Base-by-base conservation (phyloP, 495 filamentous ascomycete species). In the Talaromyces adpressus region DNA sequence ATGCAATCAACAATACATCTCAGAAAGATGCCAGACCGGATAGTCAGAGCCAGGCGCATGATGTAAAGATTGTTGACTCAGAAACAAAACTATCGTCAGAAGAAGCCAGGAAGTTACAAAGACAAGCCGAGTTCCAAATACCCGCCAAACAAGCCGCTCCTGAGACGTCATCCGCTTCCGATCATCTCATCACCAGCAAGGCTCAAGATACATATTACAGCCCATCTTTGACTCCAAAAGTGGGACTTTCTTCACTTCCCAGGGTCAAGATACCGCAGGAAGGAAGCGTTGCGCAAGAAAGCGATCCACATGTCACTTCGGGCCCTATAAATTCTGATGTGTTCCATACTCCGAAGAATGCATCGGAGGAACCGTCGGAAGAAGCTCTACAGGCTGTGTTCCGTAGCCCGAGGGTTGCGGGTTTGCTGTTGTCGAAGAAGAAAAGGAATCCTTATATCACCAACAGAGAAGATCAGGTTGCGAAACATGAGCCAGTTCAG, bases 371-470 rank as follows among this genome's bases (percentile, higher is more conserved):
- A 59, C 58, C 81, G 36, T 74, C 82, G 14, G 82, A 87, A 32
- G 84, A 84, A 45, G 75, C 86, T 69, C 81, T 87, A 70, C 81
- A 78, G 30, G 82, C 83, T 64, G 69, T 89, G 6, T 90, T 90
- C 67, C 80, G 82, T 23, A 88, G 81, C 56, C 82, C 82, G 0
- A 77, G 75, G 61, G 84, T 89, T 12, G 84, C 86, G 27, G 77
- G 78, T 54, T 76, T 84, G 69, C 71, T 91, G 3, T 23, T 64
- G 16, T 64, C 62, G 9, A 53, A 65, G 32, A 34, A 41, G 6
- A 56, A 47, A 36, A 52, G 29, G 39, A 65, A 69, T 23, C 54
- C 70, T 7, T 69, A 76, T 54, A 69, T 73, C 49, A 65, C 67
- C 4, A 58, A 69, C 41, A 27, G 6, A 20, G 22, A 56, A 56